phyloP scores from a whole-genome alignment of 306 rosid genomes.

The Betula pendula region DNA sequence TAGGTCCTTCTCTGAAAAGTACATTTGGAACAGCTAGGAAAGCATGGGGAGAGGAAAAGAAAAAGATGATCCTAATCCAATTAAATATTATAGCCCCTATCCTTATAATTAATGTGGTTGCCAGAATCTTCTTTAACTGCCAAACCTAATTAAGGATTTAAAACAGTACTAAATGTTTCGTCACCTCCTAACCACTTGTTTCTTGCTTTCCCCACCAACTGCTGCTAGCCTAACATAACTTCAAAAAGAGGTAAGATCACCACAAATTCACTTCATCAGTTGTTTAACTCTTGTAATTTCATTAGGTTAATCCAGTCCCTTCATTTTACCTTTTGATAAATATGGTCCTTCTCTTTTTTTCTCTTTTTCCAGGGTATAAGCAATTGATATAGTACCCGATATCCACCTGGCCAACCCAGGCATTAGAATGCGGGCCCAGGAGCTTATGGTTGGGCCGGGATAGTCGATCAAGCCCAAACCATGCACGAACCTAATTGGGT shows the following conservation, averaged over 20 bases:
- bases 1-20: conserved; percentile 50
- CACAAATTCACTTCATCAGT: background rate
- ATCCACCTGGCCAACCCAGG: no score
- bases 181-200: conserved; percentile 31
- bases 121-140: conserved; percentile 22
- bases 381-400: no score
- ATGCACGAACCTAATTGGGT: no score
- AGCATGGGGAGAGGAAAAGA: conserved; percentile 26
- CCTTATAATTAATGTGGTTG: conserved; percentile 31
- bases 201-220: conserved; percentile 25
- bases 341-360: background rate
- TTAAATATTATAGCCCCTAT: conserved; percentile 16
- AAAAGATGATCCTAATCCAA: conserved; percentile 33
- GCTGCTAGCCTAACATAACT: conserved; percentile 34
- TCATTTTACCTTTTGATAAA: background rate
- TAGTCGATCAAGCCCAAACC: no score
- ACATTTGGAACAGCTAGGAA: conserved; percentile 35
- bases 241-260: conserved; percentile 33
- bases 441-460: no score
- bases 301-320: background rate
- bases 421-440: no score
- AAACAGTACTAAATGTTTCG: background rate
- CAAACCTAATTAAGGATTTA: conserved; percentile 4
- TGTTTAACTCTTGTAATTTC: conserved; percentile 10
- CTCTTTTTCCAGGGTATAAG: background rate